Percentiles rank a stretch among this genome's conserved stretches.
Evolutionary conservation across 257 asterid species (phyloP).

Genomic region (Primulina huaijiensis): DNA sequence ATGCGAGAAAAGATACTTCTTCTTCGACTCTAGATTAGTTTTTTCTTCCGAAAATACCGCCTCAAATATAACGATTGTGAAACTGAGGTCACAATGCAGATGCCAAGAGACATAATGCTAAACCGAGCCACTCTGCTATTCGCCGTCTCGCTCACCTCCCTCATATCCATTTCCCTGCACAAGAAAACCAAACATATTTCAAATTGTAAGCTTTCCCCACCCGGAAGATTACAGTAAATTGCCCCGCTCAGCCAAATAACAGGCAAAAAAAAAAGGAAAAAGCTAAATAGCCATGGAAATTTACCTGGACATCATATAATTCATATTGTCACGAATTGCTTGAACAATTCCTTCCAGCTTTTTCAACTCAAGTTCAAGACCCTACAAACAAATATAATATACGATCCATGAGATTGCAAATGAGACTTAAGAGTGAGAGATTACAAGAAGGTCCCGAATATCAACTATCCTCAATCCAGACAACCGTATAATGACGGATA

Average conservation of each 20-base stretch:
- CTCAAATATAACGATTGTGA: slow-evolving; percentile 52
- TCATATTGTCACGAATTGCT: neutral
- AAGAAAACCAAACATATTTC: neutral
- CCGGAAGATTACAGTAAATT: neutral
- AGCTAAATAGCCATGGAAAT: neutral
- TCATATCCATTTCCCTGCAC: slow-evolving; percentile 60
- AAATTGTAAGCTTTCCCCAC: neutral
- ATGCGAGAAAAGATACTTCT: neutral
- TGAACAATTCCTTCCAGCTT: neutral
- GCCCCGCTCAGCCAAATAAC: neutral
- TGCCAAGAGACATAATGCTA: slow-evolving; percentile 52
- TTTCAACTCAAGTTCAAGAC: slow-evolving; percentile 34
- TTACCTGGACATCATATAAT: slow-evolving; percentile 35
- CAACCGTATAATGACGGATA: neutral
- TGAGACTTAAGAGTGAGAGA: neutral
- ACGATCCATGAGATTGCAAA: neutral
- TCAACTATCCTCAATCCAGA: neutral
- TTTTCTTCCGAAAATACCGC: slow-evolving; percentile 40
- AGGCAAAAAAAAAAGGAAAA: neutral
- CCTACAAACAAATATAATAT: slow-evolving; percentile 21
- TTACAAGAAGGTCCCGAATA: neutral
- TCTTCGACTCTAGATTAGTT: neutral
- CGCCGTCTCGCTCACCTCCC: slow-evolving; percentile 44
- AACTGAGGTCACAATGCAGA: slow-evolving; percentile 46
- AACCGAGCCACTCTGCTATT: slow-evolving; percentile 52